Percentiles rank a stretch among this genome's conserved stretches.
Conservation (phyloP, 768 basidiomycete species). For the Mycena latifolia region DNA sequence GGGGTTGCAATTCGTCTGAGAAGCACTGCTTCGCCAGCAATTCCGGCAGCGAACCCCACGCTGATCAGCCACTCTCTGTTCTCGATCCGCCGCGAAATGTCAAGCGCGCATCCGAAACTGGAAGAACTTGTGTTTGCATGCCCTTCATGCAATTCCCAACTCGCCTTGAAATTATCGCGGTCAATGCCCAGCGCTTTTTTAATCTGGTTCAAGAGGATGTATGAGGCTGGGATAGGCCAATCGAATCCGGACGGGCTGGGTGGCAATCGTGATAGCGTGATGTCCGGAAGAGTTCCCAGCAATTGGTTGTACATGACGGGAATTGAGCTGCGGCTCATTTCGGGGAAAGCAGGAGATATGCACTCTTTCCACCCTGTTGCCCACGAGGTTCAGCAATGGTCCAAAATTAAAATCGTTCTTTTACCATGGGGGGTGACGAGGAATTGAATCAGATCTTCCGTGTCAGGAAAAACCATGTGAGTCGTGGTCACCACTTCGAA, state of each 20-base stretch:
- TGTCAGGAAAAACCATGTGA: not conserved
- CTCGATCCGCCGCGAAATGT: not conserved
- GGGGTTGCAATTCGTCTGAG: slow-evolving; percentile 8
- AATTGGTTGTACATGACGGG: slow-evolving; percentile 11
- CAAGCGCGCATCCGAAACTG: slow-evolving; percentile 13
- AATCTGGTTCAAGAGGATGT: not conserved
- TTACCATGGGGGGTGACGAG: not conserved
- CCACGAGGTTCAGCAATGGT: too few relatives aligned
- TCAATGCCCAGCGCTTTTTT: slow-evolving; percentile 3
- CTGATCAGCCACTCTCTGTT: slow-evolving; percentile 24
- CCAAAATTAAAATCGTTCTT: too few relatives aligned
- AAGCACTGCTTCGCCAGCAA: slow-evolving; percentile 16
- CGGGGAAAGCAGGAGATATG: not conserved
- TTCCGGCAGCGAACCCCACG: slow-evolving; percentile 26
- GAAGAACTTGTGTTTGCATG: slow-evolving; percentile 27
- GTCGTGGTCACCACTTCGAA: not conserved
- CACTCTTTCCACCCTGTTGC: not conserved
- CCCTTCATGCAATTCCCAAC: slow-evolving; percentile 30
- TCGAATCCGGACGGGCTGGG: too few relatives aligned
- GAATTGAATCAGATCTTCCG: not conserved
- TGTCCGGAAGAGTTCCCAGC: slow-evolving; percentile 9
- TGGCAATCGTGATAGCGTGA: slow-evolving; percentile 27
- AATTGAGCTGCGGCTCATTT: not conserved
- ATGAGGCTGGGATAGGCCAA: slow-evolving; percentile 17
- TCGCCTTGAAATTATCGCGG: slow-evolving; percentile 9